These are phyloP conservation scores for Alternaria alternata DNA, from an alignment of 2,329 filamentous ascomycete species.

Conservation along the genomic window DNA sequence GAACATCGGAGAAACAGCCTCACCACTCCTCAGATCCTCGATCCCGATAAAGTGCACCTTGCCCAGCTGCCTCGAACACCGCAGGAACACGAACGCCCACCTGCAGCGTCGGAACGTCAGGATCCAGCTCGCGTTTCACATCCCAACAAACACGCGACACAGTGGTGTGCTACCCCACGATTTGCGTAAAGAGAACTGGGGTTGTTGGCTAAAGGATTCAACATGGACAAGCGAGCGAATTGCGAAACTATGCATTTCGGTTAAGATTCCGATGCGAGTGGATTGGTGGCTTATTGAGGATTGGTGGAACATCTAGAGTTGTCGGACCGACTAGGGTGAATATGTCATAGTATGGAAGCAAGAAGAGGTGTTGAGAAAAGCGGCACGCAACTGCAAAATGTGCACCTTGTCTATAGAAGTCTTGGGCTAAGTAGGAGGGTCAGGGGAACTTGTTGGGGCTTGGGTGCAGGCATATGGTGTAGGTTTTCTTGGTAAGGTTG, in stretches of 20 bases:
- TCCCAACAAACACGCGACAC: conserved; percentile 13
- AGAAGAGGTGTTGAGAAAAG: not conserved
- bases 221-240: conserved; percentile 15
- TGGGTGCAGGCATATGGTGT: not conserved
- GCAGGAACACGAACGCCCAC: conserved; percentile 5
- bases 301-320: conserved; percentile 16
- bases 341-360: conserved; percentile 2
- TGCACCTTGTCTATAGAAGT: not conserved
- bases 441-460: not conserved
- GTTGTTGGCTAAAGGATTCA: conserved; percentile 16
- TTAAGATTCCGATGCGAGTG: not conserved
- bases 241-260: not conserved
- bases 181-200: conserved; percentile 27
- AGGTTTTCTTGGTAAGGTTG: not conserved
- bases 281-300: conserved; percentile 1
- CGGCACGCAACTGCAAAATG: not conserved
- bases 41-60: not conserved
- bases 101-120: conserved; percentile 3
- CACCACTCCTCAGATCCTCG: not conserved
- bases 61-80: not conserved
- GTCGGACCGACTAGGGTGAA: conserved; percentile 7
- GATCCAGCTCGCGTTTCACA: conserved; percentile 4
- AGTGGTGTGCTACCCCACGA: conserved; percentile 26
- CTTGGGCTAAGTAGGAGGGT: not conserved
- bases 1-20: conserved; percentile 13